phyloP scores from a whole-genome alignment of 2,329 filamentous ascomycete genomes.

The Aureobasidium sp. region DNA sequence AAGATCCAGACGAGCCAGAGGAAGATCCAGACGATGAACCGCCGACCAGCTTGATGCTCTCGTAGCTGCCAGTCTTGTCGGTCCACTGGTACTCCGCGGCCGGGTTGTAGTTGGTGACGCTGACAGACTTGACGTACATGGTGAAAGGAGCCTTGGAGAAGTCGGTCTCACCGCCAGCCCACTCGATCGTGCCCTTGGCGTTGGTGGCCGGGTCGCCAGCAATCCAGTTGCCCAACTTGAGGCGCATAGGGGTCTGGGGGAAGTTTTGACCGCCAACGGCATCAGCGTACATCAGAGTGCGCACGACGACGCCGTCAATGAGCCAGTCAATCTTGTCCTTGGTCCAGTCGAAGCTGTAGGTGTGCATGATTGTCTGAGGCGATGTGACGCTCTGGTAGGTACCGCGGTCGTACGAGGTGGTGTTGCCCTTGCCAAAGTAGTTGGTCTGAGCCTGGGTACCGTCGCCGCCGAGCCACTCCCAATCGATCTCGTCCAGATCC shows the following conservation, averaged over 20 bases:
- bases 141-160: constrained; percentile 43
- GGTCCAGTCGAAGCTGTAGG: constrained; percentile 67
- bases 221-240: constrained; percentile 47
- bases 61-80: constrained; percentile 41
- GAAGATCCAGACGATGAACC: neutral
- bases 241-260: constrained; percentile 70
- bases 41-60: constrained; percentile 40
- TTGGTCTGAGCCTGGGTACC: constrained; percentile 59
- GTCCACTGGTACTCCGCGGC: constrained; percentile 44
- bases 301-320: constrained; percentile 61
- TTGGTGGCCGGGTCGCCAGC: constrained; percentile 42
- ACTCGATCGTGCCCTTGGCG: constrained; percentile 54
- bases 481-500: constrained; percentile 80
- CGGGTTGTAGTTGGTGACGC: constrained; percentile 47
- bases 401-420: constrained; percentile 63
- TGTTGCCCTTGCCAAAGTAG: constrained; percentile 69
- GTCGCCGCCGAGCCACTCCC: constrained; percentile 69
- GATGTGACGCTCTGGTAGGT: constrained; percentile 52
- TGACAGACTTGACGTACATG: constrained; percentile 46
- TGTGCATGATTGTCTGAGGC: constrained; percentile 55
- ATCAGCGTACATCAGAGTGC: constrained; percentile 61
- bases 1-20: neutral
- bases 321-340: constrained; percentile 50
- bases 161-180: constrained; percentile 56
- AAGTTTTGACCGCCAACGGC: constrained; percentile 63